phyloP scores from a whole-genome alignment of 495 filamentous ascomycete genomes.

The Penicillium arizonense region DNA sequence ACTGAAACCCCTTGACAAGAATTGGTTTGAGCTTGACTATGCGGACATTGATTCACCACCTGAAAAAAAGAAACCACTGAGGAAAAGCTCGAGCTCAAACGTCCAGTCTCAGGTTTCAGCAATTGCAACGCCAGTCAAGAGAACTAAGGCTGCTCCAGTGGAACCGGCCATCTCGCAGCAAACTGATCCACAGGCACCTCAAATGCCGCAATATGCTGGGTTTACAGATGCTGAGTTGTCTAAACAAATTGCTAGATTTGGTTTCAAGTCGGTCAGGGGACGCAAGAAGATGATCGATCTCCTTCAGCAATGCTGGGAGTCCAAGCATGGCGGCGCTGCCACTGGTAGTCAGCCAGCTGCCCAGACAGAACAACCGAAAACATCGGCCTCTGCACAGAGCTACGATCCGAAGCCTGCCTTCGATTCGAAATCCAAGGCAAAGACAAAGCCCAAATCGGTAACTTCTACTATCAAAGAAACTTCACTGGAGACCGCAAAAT shows the following conservation, averaged over 20 bases:
- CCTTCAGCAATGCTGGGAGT: slow-evolving; percentile 71
- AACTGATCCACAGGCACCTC: slow-evolving; percentile 8
- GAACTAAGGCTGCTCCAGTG: not conserved
- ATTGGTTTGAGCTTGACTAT: slow-evolving; percentile 37
- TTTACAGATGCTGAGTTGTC: slow-evolving; percentile 64
- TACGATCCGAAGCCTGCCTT: not conserved
- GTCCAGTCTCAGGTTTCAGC: not conserved
- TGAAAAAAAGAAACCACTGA: not conserved
- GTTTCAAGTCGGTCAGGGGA: slow-evolving; percentile 73
- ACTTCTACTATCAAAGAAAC: not conserved
- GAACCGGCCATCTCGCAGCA: not conserved
- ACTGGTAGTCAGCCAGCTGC: not conserved
- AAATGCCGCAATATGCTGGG: slow-evolving; percentile 61
- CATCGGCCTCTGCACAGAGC: not conserved
- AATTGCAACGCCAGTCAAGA: not conserved
- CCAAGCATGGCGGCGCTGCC: slow-evolving; percentile 29
- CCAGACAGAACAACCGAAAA: not conserved
- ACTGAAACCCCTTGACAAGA: slow-evolving; percentile 5
- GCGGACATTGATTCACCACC: slow-evolving; percentile 20
- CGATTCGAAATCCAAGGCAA: not conserved
- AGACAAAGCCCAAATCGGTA: slow-evolving; percentile 4
- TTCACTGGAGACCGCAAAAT: not conserved
- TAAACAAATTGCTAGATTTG: slow-evolving; percentile 60
- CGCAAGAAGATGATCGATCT: slow-evolving; percentile 70
- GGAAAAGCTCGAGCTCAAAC: not conserved